Evolutionary conservation across 2,329 filamentous ascomycete species (phyloP).

Genomic region (Aspergillus pseudotamarii): DNA sequence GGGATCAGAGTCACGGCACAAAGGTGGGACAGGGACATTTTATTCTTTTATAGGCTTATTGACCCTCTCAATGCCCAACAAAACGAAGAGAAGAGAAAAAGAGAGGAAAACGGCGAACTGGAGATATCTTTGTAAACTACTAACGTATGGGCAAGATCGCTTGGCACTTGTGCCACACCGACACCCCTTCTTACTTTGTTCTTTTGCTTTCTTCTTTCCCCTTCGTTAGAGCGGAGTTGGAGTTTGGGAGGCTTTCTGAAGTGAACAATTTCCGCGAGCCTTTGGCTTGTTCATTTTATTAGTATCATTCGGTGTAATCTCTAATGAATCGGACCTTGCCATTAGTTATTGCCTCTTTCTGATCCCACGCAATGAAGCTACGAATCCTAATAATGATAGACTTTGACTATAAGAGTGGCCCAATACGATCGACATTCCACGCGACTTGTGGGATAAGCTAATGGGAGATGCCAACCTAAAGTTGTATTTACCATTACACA

Average conservation of each 20-base stretch:
- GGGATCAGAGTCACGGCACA: background rate
- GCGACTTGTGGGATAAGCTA: background rate
- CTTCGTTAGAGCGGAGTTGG: slow-evolving; percentile 20
- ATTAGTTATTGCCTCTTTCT: background rate
- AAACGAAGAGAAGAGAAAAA: background rate
- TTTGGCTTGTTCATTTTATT: background rate
- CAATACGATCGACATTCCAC: background rate
- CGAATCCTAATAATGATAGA: background rate
- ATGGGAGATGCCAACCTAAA: background rate
- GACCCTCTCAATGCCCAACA: background rate
- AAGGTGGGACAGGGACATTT: background rate
- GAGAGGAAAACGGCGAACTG: background rate
- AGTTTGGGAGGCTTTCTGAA: slow-evolving; percentile 12
- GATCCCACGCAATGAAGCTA: background rate
- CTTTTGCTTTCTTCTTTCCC: slow-evolving; percentile 19
- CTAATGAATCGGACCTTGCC: background rate
- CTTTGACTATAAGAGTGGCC: background rate
- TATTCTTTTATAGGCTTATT: background rate
- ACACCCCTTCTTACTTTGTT: slow-evolving; percentile 18
- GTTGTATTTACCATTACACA: background rate
- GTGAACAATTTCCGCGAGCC: slow-evolving; percentile 1
- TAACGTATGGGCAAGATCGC: slow-evolving; percentile 36
- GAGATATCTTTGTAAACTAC: slow-evolving; percentile 34
- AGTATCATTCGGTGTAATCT: background rate
- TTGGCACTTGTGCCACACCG: background rate